Evolutionary conservation across 306 rosid genomes (phyloP).

Genomic region (Rosa chinensis): DNA sequence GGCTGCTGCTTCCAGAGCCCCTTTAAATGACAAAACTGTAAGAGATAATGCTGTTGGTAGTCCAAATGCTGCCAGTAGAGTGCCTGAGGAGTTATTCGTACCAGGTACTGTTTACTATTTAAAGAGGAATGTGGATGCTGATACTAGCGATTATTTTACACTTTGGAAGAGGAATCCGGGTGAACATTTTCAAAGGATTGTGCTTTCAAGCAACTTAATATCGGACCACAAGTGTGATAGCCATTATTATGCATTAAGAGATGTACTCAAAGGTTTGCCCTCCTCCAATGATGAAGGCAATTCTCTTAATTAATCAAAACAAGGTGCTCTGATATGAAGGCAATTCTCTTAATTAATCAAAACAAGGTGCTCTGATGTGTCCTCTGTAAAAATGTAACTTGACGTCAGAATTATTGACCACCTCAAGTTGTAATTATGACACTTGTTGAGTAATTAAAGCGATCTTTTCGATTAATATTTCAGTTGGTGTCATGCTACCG

Average conservation of each 20-base stretch:
- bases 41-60: conserved; percentile 34
- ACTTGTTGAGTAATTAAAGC: background rate
- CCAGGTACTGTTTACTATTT: conserved; percentile 82
- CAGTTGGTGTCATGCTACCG: background rate
- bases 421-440: background rate
- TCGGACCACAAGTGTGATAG: conserved; percentile 88
- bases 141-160: conserved; percentile 47
- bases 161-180: conserved; percentile 75
- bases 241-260: conserved; percentile 84
- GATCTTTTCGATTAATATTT: background rate
- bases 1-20: conserved; percentile 26
- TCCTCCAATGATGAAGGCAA: conserved; percentile 52
- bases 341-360: conserved; percentile 28
- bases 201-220: conserved; percentile 71
- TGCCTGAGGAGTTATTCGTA: conserved; percentile 69
- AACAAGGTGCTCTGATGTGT: background rate
- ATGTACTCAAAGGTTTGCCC: conserved; percentile 80
- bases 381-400: conserved; percentile 13
- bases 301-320: conserved; percentile 33
- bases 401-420: background rate
- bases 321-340: background rate
- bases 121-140: conserved; percentile 56
- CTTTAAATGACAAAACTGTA: conserved; percentile 26
- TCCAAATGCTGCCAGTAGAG: conserved; percentile 33
- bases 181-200: conserved; percentile 78